Conservation (phyloP, 306 rosid genomes). For the Amphicarpaea edgeworthii region DNA sequence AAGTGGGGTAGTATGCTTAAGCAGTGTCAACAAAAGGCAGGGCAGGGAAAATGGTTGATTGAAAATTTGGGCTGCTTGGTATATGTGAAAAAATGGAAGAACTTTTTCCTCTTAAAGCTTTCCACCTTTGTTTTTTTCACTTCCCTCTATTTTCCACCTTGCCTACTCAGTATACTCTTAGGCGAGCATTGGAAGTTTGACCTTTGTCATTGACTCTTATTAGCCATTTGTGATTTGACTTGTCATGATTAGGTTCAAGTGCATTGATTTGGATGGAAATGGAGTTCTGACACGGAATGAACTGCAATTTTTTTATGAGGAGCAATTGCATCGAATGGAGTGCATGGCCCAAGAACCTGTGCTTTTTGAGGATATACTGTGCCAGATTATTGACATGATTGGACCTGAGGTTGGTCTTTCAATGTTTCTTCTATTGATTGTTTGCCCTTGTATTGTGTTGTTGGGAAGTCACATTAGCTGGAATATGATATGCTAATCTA, state of each 20-base stretch:
- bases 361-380: slow-evolving; percentile 96
- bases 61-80: slow-evolving; percentile 20
- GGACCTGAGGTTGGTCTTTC: slow-evolving; percentile 80
- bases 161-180: slow-evolving; percentile 3
- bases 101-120: neutral
- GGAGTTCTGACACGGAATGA: slow-evolving; percentile 91
- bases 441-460: slow-evolving; percentile 41
- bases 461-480: slow-evolving; percentile 29
- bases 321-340: slow-evolving; percentile 99
- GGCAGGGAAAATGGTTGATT: neutral
- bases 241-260: slow-evolving; percentile 83
- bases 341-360: slow-evolving; percentile 99
- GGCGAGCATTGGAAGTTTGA: slow-evolving; percentile 22
- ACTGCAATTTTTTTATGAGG: slow-evolving; percentile 98
- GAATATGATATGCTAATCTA: slow-evolving; percentile 19
- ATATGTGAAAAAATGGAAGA: neutral
- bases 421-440: slow-evolving; percentile 39
- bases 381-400: slow-evolving; percentile 98
- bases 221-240: slow-evolving; percentile 22
- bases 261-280: slow-evolving; percentile 97
- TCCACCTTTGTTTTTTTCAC: neutral
- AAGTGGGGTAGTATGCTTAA: slow-evolving; percentile 13
- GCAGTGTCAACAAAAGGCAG: slow-evolving; percentile 2
- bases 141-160: slow-evolving; percentile 22
- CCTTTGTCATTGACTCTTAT: slow-evolving; percentile 41